A percentile compares a stretch with the other conserved stretches of the same genome.
These are phyloP conservation scores for Podospora sp. DNA, from an alignment of 495 filamentous ascomycete genomes.

Conservation along the genomic window DNA sequence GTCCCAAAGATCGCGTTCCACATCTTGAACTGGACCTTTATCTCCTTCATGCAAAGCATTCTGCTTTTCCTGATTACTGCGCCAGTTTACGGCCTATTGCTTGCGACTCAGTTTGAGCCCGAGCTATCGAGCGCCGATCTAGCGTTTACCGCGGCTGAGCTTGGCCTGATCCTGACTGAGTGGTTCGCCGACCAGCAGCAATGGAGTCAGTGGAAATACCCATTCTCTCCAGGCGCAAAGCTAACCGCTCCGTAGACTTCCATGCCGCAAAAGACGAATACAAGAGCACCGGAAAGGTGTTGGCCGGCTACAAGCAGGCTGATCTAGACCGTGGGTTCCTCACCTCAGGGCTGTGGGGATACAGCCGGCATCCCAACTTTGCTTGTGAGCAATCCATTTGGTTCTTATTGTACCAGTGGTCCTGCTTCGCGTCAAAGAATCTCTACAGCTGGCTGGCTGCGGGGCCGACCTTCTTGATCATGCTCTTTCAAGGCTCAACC, in stretches of 20 bases:
- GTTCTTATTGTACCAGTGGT: slow-evolving; percentile 85
- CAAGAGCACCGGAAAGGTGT: slow-evolving; percentile 68
- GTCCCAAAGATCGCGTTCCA: slow-evolving; percentile 63
- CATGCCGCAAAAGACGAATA: slow-evolving; percentile 80
- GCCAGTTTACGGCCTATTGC: slow-evolving; percentile 80
- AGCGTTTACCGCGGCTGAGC: slow-evolving; percentile 64
- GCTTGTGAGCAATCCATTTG: slow-evolving; percentile 90
- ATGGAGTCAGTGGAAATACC: slow-evolving; percentile 64
- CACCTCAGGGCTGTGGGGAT: slow-evolving; percentile 81
- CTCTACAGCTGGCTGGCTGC: slow-evolving; percentile 76
- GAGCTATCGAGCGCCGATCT: slow-evolving; percentile 61
- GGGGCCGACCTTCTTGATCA: slow-evolving; percentile 69
- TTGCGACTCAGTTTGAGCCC: slow-evolving; percentile 47
- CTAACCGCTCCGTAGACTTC: slow-evolving; percentile 55
- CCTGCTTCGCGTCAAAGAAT: slow-evolving; percentile 67
- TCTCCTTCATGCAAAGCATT: slow-evolving; percentile 80
- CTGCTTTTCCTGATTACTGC: slow-evolving; percentile 73
- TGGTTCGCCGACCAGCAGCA: slow-evolving; percentile 90
- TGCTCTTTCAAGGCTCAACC: slow-evolving; percentile 87
- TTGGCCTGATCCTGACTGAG: slow-evolving; percentile 73
- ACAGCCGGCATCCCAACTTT: slow-evolving; percentile 92
- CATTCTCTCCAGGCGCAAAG: neutral
- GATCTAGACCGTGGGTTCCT: slow-evolving; percentile 93
- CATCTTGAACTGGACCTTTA: slow-evolving; percentile 85
- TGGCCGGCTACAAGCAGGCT: slow-evolving; percentile 60